These are phyloP conservation scores for Aaosphaeria arxii DNA, from an alignment of 2,329 filamentous ascomycete genomes.

Conservation along the genomic window DNA sequence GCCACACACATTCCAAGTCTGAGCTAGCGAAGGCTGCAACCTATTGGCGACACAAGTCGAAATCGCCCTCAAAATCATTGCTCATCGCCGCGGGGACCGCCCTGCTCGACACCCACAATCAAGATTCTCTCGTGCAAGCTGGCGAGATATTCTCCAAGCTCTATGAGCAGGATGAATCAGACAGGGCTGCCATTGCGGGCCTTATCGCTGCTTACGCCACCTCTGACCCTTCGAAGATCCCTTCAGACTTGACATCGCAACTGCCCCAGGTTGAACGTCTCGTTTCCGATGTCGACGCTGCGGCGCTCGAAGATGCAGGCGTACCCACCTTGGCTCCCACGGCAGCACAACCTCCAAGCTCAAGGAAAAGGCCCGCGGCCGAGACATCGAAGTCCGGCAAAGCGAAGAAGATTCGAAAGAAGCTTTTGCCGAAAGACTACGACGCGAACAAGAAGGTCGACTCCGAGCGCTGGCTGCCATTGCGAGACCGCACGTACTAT, in stretches of 20 bases:
- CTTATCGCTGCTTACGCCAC: constrained; percentile 80
- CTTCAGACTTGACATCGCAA: constrained; percentile 51
- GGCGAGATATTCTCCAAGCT: constrained; percentile 76
- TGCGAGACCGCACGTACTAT: constrained; percentile 86
- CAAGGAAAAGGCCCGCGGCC: constrained; percentile 35
- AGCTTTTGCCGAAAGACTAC: constrained; percentile 68
- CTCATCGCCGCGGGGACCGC: constrained; percentile 74
- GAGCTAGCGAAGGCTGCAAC: constrained; percentile 76
- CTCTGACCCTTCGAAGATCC: constrained; percentile 55
- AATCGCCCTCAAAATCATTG: constrained; percentile 55
- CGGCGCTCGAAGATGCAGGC: constrained; percentile 63
- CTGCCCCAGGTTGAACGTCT: constrained; percentile 64
- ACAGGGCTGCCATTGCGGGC: constrained; percentile 72
- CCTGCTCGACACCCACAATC: constrained; percentile 71
- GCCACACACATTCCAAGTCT: constrained; percentile 66
- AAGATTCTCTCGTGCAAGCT: constrained; percentile 66
- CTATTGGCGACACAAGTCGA: constrained; percentile 71
- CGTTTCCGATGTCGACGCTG: constrained; percentile 58
- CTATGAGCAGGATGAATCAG: constrained; percentile 61
- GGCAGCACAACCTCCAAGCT: constrained; percentile 34
- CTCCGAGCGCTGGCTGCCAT: constrained; percentile 87
- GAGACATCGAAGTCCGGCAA: constrained; percentile 47
- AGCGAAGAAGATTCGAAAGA: constrained; percentile 57
- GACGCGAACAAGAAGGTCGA: constrained; percentile 79
- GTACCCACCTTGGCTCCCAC: constrained; percentile 49